A percentile compares a stretch with the other conserved stretches of the same genome.
phyloP scores from a whole-genome alignment of 1,284 basidiomycete genomes.

The Marasmius oreades region DNA sequence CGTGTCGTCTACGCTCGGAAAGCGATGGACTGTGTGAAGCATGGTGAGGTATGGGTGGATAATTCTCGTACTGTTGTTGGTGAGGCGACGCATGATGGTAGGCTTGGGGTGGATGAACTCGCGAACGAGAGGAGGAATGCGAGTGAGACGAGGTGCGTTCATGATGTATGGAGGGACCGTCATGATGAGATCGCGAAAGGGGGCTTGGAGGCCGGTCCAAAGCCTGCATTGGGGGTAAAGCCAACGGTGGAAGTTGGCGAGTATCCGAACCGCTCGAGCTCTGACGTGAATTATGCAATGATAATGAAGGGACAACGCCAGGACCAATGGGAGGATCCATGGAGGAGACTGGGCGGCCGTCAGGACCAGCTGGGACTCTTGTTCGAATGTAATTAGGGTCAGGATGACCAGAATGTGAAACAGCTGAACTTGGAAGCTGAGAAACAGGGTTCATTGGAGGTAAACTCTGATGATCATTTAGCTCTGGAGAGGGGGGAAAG shows the following conservation, averaged over 20 bases:
- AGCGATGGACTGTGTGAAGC: slow-evolving; percentile 47
- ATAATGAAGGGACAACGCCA: slow-evolving; percentile 31
- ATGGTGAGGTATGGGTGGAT: slow-evolving; percentile 36
- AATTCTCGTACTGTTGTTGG: slow-evolving; percentile 35
- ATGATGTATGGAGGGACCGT: slow-evolving; percentile 34
- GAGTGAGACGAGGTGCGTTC: slow-evolving; percentile 32
- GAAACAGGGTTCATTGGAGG: slow-evolving; percentile 20
- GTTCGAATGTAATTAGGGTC: slow-evolving; percentile 40
- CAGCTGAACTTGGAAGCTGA: slow-evolving; percentile 37
- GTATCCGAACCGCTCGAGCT: slow-evolving; percentile 8
- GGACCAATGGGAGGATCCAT: slow-evolving; percentile 37
- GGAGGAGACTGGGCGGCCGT: slow-evolving; percentile 39
- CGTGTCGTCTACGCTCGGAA: slow-evolving; percentile 43
- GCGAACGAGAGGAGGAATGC: slow-evolving; percentile 38
- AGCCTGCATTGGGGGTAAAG: slow-evolving; percentile 18
- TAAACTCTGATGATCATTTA: slow-evolving; percentile 36
- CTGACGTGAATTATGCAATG: slow-evolving; percentile 35
- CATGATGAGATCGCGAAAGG: slow-evolving; percentile 35
- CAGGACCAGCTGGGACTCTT: background rate
- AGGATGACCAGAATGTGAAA: slow-evolving; percentile 33
- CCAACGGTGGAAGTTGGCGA: slow-evolving; percentile 47
- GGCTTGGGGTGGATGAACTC: slow-evolving; percentile 25
- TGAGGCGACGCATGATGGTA: slow-evolving; percentile 33
- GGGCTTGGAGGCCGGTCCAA: slow-evolving; percentile 14
- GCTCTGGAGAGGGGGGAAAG: slow-evolving; percentile 52